Evolutionary conservation across 2,329 filamentous ascomycete species (phyloP), one percentile per base, ranked within the genome.

Genomic region (Chaetomiaceae sp.): DNA sequence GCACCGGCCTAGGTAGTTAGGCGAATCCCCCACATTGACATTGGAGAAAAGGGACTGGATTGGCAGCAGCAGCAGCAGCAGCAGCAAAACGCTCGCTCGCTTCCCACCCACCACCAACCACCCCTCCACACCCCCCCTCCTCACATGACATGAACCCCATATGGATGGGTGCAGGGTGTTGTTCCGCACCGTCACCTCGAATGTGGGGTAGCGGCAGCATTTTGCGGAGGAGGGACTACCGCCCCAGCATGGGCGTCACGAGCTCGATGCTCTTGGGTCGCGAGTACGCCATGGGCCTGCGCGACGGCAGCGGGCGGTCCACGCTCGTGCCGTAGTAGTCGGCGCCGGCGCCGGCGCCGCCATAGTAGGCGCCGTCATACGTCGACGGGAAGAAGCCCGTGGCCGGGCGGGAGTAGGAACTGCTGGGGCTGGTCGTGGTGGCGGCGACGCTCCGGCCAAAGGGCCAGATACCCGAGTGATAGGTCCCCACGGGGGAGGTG

Each of bases 251-350:
- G 30, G 81, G 81, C 44, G 80, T 82, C 39, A 84, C 79, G 19
- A 84, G 71, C 67, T 84, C 80, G 59, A 83, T 81, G 67, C 79
- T 83, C 67, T 77, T 81, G 30, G 79, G 78, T 41, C 81, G 72
- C 57, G 77, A 72, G 65, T 80, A 80, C 34, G 71, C 69, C 33
- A 74, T 70, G 3, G 79, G 77, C 44, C 75, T 73, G 42, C 81
- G 73, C 9, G 73, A 73, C 13, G 81, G 81, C 20, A 83, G 67
- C 6, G 81, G 81, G 8, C 80, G 71, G 55, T 82, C 79, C 59
- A 72, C 61, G 43, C 63, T 64, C 51, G 70, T 67, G 34, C 68
- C 69, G 62, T 76, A 75, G 38, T 61, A 59, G 52, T 69, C 66
- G 8, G 61, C 63, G 9, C 63, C 66, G 49, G 65, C 65, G 21